Base-by-base conservation (phyloP, 805 yeast species). In the Lipomyces yamanashiensis region DNA sequence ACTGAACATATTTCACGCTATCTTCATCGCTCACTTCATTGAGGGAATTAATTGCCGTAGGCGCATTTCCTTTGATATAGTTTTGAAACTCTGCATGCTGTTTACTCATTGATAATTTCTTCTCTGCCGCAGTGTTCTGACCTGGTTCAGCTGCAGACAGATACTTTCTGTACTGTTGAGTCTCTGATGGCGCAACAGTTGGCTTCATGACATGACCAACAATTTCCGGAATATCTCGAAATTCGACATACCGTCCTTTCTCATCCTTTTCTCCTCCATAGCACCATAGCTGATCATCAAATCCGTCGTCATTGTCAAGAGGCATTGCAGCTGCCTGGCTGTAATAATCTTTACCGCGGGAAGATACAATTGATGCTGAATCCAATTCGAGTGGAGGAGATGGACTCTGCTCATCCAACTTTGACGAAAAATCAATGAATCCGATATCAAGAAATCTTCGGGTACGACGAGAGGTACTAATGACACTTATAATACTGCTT, bases 11-110 rank as follows among this genome's bases (percentile, higher is more conserved):
- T 23, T 63, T 45, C 28, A 54, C 62, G 21, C 55, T 45, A 51
- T 65, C 66, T 41, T 62, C 66, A 21, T 58, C 66, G 7, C 57
- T 39, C 41, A 61, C 65, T 34, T 54, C 48, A 28, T 47, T 49
- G 40, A 59, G 21, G 21, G 62, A 19, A 41, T 61, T 58, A 34
- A 59, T 51, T 12, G 59, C 67, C 7, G 45, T 61, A 7, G 62
- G 54, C 37, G 2, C 60, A 4, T 67, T 58, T 10, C 61, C 90
- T 70, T 84, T 87, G n/a, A 90, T 66, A 54, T 90, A 81, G 0
- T 87, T 87, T 70, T 89, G 80, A 61, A 83, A 66, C 12, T 66
- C 70, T 9, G 59, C 34, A 51, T 54, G 60, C 44, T 63, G 63
- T 15, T 37, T 51, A 13, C 34, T 56, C 19, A 41, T 37, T 48